Percentiles rank a stretch among this genome's conserved stretches.
phyloP scores from a whole-genome alignment of 2,329 filamentous ascomycete species.

The Aspergillus neotritici region DNA sequence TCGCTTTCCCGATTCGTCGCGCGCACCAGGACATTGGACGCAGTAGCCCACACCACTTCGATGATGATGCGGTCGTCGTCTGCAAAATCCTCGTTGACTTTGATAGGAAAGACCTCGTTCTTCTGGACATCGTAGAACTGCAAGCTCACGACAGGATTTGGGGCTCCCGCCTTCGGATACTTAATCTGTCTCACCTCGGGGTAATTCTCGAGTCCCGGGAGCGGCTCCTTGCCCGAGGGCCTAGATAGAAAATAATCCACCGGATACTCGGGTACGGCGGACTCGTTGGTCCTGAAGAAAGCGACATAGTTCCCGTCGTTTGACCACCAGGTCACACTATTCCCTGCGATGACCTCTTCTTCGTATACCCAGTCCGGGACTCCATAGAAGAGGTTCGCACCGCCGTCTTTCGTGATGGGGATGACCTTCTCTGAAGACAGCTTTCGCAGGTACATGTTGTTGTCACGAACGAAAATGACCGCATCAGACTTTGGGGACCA shows the following conservation, averaged over 20 bases:
- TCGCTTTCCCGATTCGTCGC: constrained; percentile 95
- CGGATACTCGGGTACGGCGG: constrained; percentile 81
- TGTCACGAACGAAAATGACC: constrained; percentile 81
- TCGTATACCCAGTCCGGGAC: constrained; percentile 98
- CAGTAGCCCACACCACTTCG: constrained; percentile 84
- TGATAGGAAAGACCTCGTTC: constrained; percentile 71
- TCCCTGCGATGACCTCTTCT: constrained; percentile 72
- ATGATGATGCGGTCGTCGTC: constrained; percentile 85
- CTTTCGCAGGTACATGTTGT: constrained; percentile 81
- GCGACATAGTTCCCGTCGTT: constrained; percentile 82
- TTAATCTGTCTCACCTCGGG: constrained; percentile 90
- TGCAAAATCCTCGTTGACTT: constrained; percentile 68
- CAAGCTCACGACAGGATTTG: constrained; percentile 83
- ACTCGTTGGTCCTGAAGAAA: constrained; percentile 91
- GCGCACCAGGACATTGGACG: constrained; percentile 72
- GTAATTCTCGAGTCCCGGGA: constrained; percentile 73
- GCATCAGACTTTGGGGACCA: constrained; percentile 88
- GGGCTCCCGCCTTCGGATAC: constrained; percentile 91
- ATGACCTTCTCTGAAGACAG: constrained; percentile 55
- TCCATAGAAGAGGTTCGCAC: constrained; percentile 85
- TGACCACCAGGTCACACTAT: constrained; percentile 93
- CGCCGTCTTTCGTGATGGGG: constrained; percentile 80
- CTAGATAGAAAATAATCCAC: constrained; percentile 88
- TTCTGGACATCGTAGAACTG: constrained; percentile 81
- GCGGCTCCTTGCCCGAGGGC: constrained; percentile 67